Evolutionary conservation across 1,284 basidiomycete genomes (phyloP), one percentile per base, ranked within the genome.

Genomic region (Puccinia triticina): DNA sequence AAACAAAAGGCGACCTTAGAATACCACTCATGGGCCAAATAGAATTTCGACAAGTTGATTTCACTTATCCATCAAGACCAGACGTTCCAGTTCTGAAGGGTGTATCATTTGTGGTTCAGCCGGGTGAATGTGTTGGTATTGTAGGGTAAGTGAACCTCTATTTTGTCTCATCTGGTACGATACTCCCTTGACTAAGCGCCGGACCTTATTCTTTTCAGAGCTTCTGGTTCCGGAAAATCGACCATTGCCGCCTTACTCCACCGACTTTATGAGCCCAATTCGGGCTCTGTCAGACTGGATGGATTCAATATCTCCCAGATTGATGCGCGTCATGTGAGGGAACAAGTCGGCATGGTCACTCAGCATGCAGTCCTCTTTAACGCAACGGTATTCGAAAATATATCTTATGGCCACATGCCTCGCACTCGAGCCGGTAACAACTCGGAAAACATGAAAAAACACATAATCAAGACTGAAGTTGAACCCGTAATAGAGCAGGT

Each of bases 351-450:
- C 1, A 91, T 96, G 84, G 95, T 97, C 84, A 92, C 90, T 84
- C 95, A 97, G 86, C 90, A 92, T 10, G 92, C 94, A 0, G 91
- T 93, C 84, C 89, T 97, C 34, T 97, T 97, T 88, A 93, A 96
- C 86, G 91, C 92, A 4, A 91, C 91, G 7, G 91, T 97, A 83
- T 89, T 91, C 11, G 93, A 94, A 83, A 98, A 97, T 88, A 94
- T 97, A 85, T 89, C 91, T 0, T 96, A 96, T 86, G 95, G 95
- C 0, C 67, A 71, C 77, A 67, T 46, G 43, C 72, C 57, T 0
- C 61, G 48, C 23, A 50, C 29, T 34, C 26, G 16, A 46, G 0
- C 46, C 4, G 69, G 50, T 4, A 57, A 72, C 0, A 78, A 55
- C 8, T 29, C 75, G 16, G 59, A 61, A 26, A 66, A 48, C 32